Percentiles rank a stretch among this genome's conserved stretches.
phyloP scores from a whole-genome alignment of 2,329 filamentous ascomycete species.

The Arthrobotrys iridis region DNA sequence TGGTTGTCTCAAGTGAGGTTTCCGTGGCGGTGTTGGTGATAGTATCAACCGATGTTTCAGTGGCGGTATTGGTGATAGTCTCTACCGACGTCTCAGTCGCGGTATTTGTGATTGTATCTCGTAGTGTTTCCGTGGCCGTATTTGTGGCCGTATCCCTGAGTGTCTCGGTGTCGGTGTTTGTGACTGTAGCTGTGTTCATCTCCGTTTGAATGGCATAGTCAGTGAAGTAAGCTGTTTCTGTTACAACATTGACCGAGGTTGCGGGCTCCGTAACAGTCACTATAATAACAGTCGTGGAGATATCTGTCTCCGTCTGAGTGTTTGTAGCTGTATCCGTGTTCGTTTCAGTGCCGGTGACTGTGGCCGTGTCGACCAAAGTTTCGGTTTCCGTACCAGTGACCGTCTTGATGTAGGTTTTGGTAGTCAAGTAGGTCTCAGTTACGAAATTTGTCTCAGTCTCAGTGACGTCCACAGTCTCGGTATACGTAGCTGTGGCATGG shows the following conservation, averaged over 20 bases:
- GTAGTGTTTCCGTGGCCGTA: not conserved
- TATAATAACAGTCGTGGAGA: not conserved
- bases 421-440: constrained; percentile 12
- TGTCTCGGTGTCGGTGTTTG: not conserved
- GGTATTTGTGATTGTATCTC: not conserved
- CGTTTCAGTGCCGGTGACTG: not conserved
- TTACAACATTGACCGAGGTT: not conserved
- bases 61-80: not conserved
- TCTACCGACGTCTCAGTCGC: not conserved
- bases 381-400: not conserved
- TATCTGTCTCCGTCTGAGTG: not conserved
- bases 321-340: constrained; percentile 1
- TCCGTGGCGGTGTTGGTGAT: no score
- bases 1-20: not conserved
- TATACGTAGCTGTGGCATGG: not conserved
- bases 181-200: not conserved
- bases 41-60: no score
- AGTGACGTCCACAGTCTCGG: not conserved
- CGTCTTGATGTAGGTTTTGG: not conserved
- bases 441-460: not conserved
- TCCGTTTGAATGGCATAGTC: not conserved
- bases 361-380: not conserved
- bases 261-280: not conserved
- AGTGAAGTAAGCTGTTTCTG: not conserved
- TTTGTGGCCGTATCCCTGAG: not conserved